Percentiles rank a stretch among this genome's conserved stretches.
Evolutionary conservation across 352 stramenopile genomes (phyloP).

Genomic region (Hyaloperonospora brassicae): DNA sequence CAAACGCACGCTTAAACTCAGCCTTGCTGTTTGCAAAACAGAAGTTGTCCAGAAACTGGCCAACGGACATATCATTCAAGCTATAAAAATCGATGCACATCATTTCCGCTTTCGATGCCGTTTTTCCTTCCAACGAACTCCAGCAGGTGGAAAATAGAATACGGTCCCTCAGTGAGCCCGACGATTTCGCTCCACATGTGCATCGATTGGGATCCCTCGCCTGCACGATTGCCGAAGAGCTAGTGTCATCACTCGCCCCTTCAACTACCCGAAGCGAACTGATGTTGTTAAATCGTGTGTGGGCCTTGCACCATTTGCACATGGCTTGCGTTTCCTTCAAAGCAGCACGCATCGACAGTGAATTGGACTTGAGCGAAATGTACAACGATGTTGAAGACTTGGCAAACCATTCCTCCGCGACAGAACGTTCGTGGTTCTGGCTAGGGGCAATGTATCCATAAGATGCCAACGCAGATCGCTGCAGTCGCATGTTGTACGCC

Average conservation of each 20-base stretch:
- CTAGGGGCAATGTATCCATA: conserved; percentile 51
- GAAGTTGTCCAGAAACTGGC: conserved; percentile 73
- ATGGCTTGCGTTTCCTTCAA: conserved; percentile 74
- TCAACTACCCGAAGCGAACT: conserved; percentile 55
- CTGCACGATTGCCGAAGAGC: conserved; percentile 20
- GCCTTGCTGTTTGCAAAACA: conserved; percentile 62
- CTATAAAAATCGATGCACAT: conserved; percentile 87
- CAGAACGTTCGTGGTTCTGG: conserved; percentile 47
- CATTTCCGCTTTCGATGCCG: conserved; percentile 76
- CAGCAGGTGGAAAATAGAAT: conserved; percentile 83
- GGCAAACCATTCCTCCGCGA: conserved; percentile 76
- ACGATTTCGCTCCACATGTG: conserved; percentile 56
- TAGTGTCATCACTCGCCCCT: conserved; percentile 16
- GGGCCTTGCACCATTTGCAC: conserved; percentile 80
- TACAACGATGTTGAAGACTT: conserved; percentile 78
- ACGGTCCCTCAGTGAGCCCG: conserved; percentile 46
- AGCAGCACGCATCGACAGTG: conserved; percentile 70
- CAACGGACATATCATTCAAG: conserved; percentile 74
- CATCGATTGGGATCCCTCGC: conserved; percentile 35
- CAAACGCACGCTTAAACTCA: conserved; percentile 76
- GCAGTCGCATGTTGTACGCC: conserved; percentile 78
- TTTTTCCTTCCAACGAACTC: conserved; percentile 68
- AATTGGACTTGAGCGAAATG: conserved; percentile 81
- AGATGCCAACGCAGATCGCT: conserved; percentile 47
- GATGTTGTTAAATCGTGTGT: conserved; percentile 80